Base-by-base conservation (phyloP, 345 rosid genomes). In the Lepidium africanum region DNA sequence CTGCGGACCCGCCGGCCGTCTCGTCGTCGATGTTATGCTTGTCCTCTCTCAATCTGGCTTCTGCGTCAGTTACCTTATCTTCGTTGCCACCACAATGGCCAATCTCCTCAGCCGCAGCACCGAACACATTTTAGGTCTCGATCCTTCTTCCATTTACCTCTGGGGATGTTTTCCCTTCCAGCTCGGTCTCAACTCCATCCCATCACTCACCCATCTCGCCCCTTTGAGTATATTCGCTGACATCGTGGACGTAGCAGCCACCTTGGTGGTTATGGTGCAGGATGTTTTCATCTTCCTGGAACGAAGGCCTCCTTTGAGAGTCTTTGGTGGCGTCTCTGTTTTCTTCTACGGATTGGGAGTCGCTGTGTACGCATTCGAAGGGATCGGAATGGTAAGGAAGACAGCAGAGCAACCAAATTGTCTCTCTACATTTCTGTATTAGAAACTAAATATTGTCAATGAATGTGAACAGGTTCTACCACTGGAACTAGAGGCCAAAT, bases 201-300 rank as follows among this genome's bases (percentile, higher is more conserved):
- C 86, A 11, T 72, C 86, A 2, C 60, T 87, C 62, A 87, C 96
- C 62, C 89, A 81, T 75, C 65, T 85, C 67, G 96, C 96, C 16
- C 93, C 93, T 63, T 54, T 89, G 81, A 89, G 96, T 66, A 85
- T 89, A 16, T 87, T 89, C 64, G 91, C 93, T 17, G 96, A 87
- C 67, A 50, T 87, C 12, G 89, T 84, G 4, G 96, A 89, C 65
- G 81, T 89, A 1, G 91, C 75, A 4, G 89, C 93, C 3, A 84
- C 84, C 52, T 67, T 83, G 10, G 80, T 90, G 43, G 91, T 85
- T 12, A 81, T 90, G 75, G 87, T 83, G 5, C 77, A 90, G 70
- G 89, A 85, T 65, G 75, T 83, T 32, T 43, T 79, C 60, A 62
- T 79, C 23, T 80, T 82, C 56, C 1, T 82, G 1, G 11, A 80